Conservation (phyloP, 78 protist genomes). For the Dictyostelium firmibasis region DNA sequence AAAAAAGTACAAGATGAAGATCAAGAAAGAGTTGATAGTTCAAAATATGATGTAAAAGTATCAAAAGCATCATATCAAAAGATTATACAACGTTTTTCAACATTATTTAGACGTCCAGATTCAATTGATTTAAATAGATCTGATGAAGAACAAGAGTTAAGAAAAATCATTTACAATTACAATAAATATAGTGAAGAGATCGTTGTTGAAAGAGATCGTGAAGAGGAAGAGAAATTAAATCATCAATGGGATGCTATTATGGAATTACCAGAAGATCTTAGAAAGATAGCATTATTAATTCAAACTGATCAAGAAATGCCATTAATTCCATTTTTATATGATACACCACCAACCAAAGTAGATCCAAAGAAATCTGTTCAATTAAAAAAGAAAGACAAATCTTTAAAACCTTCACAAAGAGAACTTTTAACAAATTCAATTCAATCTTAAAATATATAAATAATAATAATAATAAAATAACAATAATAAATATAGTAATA, state of each 20-base stretch:
- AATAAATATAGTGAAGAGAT: neutral
- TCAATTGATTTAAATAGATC: neutral
- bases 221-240: neutral
- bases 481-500: too few relatives aligned
- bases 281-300: constrained; percentile 47
- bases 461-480: neutral
- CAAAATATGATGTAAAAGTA: neutral
- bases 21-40: neutral
- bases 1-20: neutral
- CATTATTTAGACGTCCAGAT: constrained; percentile 24
- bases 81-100: constrained; percentile 40
- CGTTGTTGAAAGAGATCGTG: neutral
- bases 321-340: constrained; percentile 13
- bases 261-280: constrained; percentile 70
- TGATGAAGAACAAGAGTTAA: constrained; percentile 18
- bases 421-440: neutral
- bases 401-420: constrained; percentile 35
- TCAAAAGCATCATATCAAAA: constrained; percentile 21
- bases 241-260: constrained; percentile 66
- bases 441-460: neutral
- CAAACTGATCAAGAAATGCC: constrained; percentile 68
- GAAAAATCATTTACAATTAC: neutral
- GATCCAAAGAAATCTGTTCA: constrained; percentile 36
- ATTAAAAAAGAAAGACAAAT: constrained; percentile 28
- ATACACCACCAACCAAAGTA: constrained; percentile 35